Conservation (phyloP, 352 stramenopile genomes). For the Globisporangium abappressorium region DNA sequence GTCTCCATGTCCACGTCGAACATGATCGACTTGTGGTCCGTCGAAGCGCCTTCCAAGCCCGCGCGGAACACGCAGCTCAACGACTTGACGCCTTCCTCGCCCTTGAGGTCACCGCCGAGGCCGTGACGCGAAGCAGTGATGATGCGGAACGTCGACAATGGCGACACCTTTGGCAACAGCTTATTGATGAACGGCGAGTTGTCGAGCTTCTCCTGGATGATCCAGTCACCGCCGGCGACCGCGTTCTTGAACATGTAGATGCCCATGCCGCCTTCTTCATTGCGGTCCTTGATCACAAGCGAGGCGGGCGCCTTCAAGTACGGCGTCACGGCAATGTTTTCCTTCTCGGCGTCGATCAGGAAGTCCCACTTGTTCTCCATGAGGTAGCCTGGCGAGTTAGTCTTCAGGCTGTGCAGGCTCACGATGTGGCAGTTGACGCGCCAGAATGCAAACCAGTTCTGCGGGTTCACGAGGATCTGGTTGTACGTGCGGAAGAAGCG, state of each 20-base stretch:
- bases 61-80: slow-evolving; percentile 81
- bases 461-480: slow-evolving; percentile 78
- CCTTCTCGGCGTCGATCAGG: slow-evolving; percentile 88
- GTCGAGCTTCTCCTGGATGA: slow-evolving; percentile 96
- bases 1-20: slow-evolving; percentile 97
- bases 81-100: slow-evolving; percentile 64
- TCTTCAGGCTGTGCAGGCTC: slow-evolving; percentile 93
- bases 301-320: slow-evolving; percentile 88
- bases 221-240: slow-evolving; percentile 90
- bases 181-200: slow-evolving; percentile 92
- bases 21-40: slow-evolving; percentile 97
- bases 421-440: slow-evolving; percentile 95
- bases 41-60: slow-evolving; percentile 72
- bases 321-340: slow-evolving; percentile 91
- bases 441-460: slow-evolving; percentile 99
- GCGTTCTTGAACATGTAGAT: slow-evolving; percentile 98
- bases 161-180: slow-evolving; percentile 91
- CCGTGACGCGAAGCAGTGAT: slow-evolving; percentile 92
- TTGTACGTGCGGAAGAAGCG: slow-evolving; percentile 89
- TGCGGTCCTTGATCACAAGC: slow-evolving; percentile 97
- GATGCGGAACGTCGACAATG: slow-evolving; percentile 97
- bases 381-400: slow-evolving; percentile 88
- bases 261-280: slow-evolving; percentile 97
- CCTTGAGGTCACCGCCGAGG: slow-evolving; percentile 47
- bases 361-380: slow-evolving; percentile 99